A percentile compares a stretch with the other conserved stretches of the same genome.
Evolutionary conservation across 2,329 filamentous ascomycete species (phyloP).

Genomic region (Diplodia mutila): DNA sequence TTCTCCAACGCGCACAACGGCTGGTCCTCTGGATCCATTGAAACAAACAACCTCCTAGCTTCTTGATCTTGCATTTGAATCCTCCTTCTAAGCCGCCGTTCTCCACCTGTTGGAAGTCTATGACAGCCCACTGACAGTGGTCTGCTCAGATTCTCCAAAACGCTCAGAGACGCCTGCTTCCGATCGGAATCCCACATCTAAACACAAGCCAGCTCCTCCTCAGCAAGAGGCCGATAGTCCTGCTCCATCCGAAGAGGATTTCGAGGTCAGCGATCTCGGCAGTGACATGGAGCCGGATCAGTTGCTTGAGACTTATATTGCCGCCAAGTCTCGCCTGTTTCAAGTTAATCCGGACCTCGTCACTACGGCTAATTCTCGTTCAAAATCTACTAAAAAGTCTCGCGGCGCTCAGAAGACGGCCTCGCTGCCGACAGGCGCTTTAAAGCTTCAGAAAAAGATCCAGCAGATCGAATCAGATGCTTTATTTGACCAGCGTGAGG

Average conservation of each 20-base stretch:
- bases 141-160: constrained; percentile 16
- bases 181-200: not conserved
- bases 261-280: constrained; percentile 53
- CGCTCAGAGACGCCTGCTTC: not conserved
- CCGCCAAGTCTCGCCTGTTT: constrained; percentile 64
- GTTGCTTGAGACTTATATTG: constrained; percentile 72
- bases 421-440: constrained; percentile 53
- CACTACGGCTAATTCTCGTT: constrained; percentile 46
- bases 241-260: constrained; percentile 30
- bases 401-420: constrained; percentile 23
- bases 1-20: not conserved
- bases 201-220: not conserved
- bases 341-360: constrained; percentile 60
- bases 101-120: too few relatives aligned
- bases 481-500: constrained; percentile 54
- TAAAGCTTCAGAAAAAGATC: constrained; percentile 73
- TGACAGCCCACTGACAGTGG: not conserved
- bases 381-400: constrained; percentile 39
- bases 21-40: not conserved
- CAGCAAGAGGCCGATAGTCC: not conserved
- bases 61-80: too few relatives aligned
- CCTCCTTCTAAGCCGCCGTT: too few relatives aligned
- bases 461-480: constrained; percentile 71
- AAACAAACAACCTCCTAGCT: not conserved
- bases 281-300: constrained; percentile 56